Base-by-base conservation (phyloP, 768 basidiomycete genomes). In the Lentinus tigrinus region DNA sequence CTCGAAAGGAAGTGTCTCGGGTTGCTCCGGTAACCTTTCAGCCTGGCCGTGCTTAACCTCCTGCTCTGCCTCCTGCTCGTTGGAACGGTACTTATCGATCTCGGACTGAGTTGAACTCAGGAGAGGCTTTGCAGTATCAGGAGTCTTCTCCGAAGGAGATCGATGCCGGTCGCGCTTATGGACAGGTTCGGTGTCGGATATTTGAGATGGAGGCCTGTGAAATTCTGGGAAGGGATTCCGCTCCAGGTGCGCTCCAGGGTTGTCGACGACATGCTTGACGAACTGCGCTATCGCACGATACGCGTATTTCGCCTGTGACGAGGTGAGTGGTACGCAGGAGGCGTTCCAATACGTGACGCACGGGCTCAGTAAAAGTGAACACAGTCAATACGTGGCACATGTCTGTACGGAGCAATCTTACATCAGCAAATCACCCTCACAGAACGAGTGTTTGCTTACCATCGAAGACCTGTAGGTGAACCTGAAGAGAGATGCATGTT, bases 311-410 rank as follows among this genome's bases (percentile, higher is more conserved):
- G 82, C 84, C 84, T 86, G 39, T 16, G 24, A 7, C 42, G 16
- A 60, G 21, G 34, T 69, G 14, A 13, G 21, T 23, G 23, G 24
- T 37, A 13, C 23, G 26, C 17, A 31, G 14, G 46, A 14, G 3
- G 21, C 13, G 16, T 28, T 5, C 27, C 26, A 19, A 5, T 42
- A 6, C 13, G 14, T 8, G 5, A 64, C 83, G 37, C 60, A 84
- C 85, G 60, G 78, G 80, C 21, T 79, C 72, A 1, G 81, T 84
- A 69, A 88, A 89, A 27, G 78, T 86, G 69, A 90, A 88, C 7
- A 90, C 80, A 1, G 88, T 88, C 56, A 88, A 72, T 37, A 89
- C 89, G 72, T 91, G 88, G 54, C 86, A 87, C 77, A 86, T 87
- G 23, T 84, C 85, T 87, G 58, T 24, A 24, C 34, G 8, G 47